phyloP scores from a whole-genome alignment of 192 early-diverging fungal species.

The Lobosporangium transversale region DNA sequence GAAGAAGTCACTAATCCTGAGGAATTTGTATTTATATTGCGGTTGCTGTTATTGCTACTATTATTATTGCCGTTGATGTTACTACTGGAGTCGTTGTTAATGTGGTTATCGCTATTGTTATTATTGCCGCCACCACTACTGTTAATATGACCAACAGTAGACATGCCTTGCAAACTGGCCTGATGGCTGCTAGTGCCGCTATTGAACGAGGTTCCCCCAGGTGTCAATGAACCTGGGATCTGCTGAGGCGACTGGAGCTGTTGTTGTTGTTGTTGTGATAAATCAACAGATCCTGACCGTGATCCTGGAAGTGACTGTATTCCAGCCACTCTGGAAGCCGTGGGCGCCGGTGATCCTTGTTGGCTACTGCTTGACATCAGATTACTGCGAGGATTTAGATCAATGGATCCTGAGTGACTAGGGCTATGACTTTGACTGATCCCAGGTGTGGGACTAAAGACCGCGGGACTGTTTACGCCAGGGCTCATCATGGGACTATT shows the following conservation, averaged over 20 bases:
- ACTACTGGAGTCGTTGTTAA: not conserved
- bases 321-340: slow-evolving; percentile 2
- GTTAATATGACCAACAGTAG: slow-evolving; percentile 9
- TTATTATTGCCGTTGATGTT: slow-evolving; percentile 11
- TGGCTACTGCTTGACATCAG: slow-evolving; percentile 6
- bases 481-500: slow-evolving; percentile 47
- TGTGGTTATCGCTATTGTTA: not conserved
- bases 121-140: not conserved
- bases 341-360: slow-evolving; percentile 24
- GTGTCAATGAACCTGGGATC: not conserved
- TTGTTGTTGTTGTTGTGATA: slow-evolving; percentile 26
- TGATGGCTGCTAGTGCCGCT: slow-evolving; percentile 8
- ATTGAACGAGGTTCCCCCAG: not conserved
- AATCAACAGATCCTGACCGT: slow-evolving; percentile 29
- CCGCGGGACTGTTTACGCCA: slow-evolving; percentile 29
- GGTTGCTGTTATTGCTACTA: not conserved
- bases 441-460: slow-evolving; percentile 38
- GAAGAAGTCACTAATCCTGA: not conserved
- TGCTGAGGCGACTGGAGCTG: slow-evolving; percentile 15
- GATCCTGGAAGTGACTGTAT: slow-evolving; percentile 20
- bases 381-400: slow-evolving; percentile 13
- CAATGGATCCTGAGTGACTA: slow-evolving; percentile 38
- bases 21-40: not conserved
- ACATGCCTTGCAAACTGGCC: slow-evolving; percentile 12
- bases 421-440: slow-evolving; percentile 5